Conservation (phyloP, 163 green algal species). For the Coccomyxa subellipsoidea region DNA sequence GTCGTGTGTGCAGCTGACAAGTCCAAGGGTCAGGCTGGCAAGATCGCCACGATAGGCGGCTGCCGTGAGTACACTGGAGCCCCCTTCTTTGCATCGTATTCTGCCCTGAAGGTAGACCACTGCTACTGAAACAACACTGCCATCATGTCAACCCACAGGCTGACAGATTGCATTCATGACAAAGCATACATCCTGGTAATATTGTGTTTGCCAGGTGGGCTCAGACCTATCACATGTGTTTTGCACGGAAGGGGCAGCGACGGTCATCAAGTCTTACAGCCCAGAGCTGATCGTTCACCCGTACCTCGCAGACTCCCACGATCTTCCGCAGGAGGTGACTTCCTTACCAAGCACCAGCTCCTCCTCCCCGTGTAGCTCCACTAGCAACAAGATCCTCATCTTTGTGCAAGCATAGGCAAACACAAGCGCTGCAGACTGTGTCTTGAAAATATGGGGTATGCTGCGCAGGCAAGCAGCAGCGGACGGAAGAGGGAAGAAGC, state of each 20-base stretch:
- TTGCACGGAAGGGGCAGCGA: conserved; percentile 72
- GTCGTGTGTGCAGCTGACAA: conserved; percentile 19
- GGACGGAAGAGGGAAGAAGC: not conserved
- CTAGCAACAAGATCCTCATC: not conserved
- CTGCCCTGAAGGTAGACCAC: conserved; percentile 61
- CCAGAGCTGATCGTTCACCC: conserved; percentile 95
- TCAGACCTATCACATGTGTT: conserved; percentile 93
- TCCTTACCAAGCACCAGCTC: not conserved
- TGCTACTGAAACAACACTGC: too few species aligned
- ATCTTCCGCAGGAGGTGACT: conserved; percentile 16
- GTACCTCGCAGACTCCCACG: conserved; percentile 60
- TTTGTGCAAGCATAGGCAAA: not conserved
- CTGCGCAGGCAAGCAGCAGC: not conserved
- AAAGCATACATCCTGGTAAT: too few species aligned
- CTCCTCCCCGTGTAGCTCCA: not conserved
- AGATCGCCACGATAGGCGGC: conserved; percentile 87
- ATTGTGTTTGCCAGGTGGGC: conserved; percentile 56
- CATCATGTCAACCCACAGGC: too few species aligned
- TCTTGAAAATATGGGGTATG: not conserved
- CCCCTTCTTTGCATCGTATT: conserved; percentile 88
- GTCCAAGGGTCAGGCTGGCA: conserved; percentile 88
- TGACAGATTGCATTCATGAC: too few species aligned
- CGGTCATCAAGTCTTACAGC: conserved; percentile 90
- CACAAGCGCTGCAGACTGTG: too few species aligned
- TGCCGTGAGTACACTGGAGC: conserved; percentile 93